Conservation (phyloP, 2,329 filamentous ascomycete genomes). For the Tolypocladium tropicale region DNA sequence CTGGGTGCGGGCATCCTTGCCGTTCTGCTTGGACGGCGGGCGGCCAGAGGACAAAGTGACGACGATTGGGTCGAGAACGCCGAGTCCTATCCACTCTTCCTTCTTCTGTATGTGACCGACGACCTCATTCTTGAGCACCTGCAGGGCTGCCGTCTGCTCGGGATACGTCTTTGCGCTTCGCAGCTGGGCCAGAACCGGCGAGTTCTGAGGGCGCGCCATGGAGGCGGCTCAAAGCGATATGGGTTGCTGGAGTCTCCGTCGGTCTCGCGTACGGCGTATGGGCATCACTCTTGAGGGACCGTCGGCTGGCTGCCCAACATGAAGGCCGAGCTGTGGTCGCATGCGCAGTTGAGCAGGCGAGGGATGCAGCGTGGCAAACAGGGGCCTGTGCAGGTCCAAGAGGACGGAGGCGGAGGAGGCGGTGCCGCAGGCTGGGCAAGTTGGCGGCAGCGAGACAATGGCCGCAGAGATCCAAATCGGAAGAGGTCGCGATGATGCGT, state of each 20-base stretch:
- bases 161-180: conserved; percentile 38
- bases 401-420: background rate
- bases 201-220: conserved; percentile 45
- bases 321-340: background rate
- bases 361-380: background rate
- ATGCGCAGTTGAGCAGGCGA: background rate
- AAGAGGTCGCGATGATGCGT: background rate
- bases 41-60: conserved; percentile 30
- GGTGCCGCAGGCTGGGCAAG: background rate
- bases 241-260: conserved; percentile 2
- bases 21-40: conserved; percentile 22
- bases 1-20: conserved; percentile 26
- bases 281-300: conserved; percentile 4
- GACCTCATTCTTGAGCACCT: conserved; percentile 76
- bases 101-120: conserved; percentile 85
- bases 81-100: conserved; percentile 62
- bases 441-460: background rate
- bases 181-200: conserved; percentile 47
- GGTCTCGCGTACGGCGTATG: conserved; percentile 3
- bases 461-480: background rate
- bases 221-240: conserved; percentile 6
- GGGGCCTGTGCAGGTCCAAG: background rate
- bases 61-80: conserved; percentile 52
- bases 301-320: background rate
- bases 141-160: conserved; percentile 52